Evolutionary conservation across 2,329 filamentous ascomycete species (phyloP).

Genomic region (Aspergillus tamarii): DNA sequence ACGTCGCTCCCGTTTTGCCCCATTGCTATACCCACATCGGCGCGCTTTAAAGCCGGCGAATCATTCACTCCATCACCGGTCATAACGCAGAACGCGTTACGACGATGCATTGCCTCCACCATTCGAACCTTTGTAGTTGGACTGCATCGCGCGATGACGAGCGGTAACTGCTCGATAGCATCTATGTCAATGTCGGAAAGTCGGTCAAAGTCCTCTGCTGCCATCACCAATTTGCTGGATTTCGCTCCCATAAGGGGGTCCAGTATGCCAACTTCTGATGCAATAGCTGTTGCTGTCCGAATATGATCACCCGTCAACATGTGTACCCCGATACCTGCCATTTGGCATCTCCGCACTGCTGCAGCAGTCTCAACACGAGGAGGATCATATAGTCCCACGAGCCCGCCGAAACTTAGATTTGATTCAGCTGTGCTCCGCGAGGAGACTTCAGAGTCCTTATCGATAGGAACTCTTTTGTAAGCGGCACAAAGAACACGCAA

Average conservation of each 20-base stretch:
- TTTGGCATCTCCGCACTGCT: slow-evolving; percentile 57
- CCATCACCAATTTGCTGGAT: slow-evolving; percentile 53
- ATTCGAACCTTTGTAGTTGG: slow-evolving; percentile 87
- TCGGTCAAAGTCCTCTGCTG: slow-evolving; percentile 59
- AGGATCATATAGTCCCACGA: slow-evolving; percentile 65
- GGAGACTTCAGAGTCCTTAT: slow-evolving; percentile 34
- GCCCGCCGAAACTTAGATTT: slow-evolving; percentile 59
- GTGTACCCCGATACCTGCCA: slow-evolving; percentile 60
- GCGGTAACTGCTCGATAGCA: slow-evolving; percentile 70
- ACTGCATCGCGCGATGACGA: slow-evolving; percentile 82
- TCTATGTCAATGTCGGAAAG: slow-evolving; percentile 61
- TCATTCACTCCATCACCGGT: slow-evolving; percentile 89
- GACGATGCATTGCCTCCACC: slow-evolving; percentile 83
- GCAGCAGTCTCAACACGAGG: slow-evolving; percentile 62
- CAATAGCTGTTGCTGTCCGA: slow-evolving; percentile 60
- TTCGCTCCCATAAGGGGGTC: slow-evolving; percentile 47
- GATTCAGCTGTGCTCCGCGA: slow-evolving; percentile 56
- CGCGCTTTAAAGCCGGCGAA: slow-evolving; percentile 75
- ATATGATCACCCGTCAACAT: slow-evolving; percentile 63
- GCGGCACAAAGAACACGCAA: slow-evolving; percentile 64
- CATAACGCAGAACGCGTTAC: slow-evolving; percentile 79
- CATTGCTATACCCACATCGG: slow-evolving; percentile 89
- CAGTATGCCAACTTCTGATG: slow-evolving; percentile 61
- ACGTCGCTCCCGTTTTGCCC: slow-evolving; percentile 82
- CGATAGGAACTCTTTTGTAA: slow-evolving; percentile 34